Base-by-base conservation (phyloP, 179 eudicot species). In the Corrigiola litoralis region DNA sequence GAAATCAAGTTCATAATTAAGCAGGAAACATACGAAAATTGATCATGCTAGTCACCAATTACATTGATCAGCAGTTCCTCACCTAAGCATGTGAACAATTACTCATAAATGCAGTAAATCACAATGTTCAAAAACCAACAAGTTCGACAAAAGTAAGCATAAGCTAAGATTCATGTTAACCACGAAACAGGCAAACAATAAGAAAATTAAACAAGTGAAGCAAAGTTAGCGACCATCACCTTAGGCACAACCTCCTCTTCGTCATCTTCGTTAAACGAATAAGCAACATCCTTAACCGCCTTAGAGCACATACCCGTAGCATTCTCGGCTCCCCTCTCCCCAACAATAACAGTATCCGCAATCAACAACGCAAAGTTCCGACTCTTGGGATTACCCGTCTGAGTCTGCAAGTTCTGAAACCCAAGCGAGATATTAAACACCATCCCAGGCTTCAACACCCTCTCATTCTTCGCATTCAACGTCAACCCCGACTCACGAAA, bases 401-500 rank as follows among this genome's bases (percentile, higher is more conserved):
- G 71, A 1, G 92, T 54, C 60, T 84, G 77, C 82, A 92, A 67
- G 47, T 84, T 84, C 81, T 92, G 95, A 54, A 92, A 92, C 50
- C 98, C 98, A 58, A 92, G 77, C 0, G 86, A 65, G 12, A 92
- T 90, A 68, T 92, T 90, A 28, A 92, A 87, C 25, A 81, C 78
- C 97, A 92, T 92, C 18, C 95, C 95, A 12, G 82, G 67, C 70
- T 84, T 87, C 79, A 92, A 49, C 46, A 81, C 62, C 27, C 80
- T 67, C 1, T 90, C 94, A 72, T 87, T 92, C 75, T 83, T 92
- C 16, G 78, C 78, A 70, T 86, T 87, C 61, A 92, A 82, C 56
- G 53, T 80, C 51, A 83, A 70, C 7, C 95, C 89, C 5, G 98
- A 80, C 73, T 92, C 98, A n/a, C 98, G 86, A 53, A 92, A 92